These are phyloP conservation scores for Nicotiana attenuata DNA, from an alignment of 257 asterid species.

Conservation along the genomic window DNA sequence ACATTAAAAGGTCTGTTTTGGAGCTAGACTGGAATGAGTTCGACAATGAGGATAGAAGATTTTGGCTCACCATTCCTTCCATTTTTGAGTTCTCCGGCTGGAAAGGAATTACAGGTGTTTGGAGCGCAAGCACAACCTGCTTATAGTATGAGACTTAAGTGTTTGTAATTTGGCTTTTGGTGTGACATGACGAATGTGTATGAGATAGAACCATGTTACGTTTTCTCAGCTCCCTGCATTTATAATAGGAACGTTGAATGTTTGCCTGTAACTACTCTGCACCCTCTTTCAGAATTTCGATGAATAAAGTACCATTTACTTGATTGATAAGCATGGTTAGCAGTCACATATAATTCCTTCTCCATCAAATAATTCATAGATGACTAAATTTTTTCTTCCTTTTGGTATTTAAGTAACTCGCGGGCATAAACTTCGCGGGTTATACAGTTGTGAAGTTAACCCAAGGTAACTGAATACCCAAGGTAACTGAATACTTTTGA, in stretches of 20 bases:
- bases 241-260: neutral
- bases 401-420: too few relatives aligned
- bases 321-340: neutral
- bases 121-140: neutral
- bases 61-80: neutral
- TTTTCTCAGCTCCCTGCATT: neutral
- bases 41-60: neutral
- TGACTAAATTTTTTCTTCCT: too few relatives aligned
- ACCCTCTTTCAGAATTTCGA: neutral
- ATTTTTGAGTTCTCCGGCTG: neutral
- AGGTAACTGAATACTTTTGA: too few relatives aligned
- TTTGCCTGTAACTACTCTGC: neutral
- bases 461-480: too few relatives aligned
- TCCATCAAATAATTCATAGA: neutral
- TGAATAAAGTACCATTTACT: neutral
- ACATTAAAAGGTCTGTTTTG: neutral
- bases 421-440: too few relatives aligned
- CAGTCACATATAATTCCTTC: neutral
- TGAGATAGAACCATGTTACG: neutral
- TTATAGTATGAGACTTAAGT: too few relatives aligned
- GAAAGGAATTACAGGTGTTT: neutral
- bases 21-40: neutral
- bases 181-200: neutral
- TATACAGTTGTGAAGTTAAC: too few relatives aligned
- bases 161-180: neutral